Evolutionary conservation across 495 filamentous ascomycete species (phyloP).

Genomic region (Hyaloscypha hepaticicola): DNA sequence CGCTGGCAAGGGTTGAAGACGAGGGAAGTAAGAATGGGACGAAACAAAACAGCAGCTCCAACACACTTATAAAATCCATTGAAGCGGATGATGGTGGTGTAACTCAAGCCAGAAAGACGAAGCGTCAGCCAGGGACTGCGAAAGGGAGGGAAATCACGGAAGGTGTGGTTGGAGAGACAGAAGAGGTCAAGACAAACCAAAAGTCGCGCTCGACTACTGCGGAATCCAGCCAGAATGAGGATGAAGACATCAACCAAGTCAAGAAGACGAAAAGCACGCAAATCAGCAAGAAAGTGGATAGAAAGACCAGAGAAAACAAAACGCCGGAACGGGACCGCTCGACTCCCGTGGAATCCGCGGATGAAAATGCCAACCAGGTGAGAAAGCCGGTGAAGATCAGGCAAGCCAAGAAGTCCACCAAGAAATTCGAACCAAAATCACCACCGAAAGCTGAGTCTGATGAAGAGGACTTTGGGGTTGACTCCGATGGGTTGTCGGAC

Average conservation of each 20-base stretch:
- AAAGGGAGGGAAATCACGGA: background rate
- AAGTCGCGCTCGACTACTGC: too few species aligned
- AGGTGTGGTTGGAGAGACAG: too few species aligned
- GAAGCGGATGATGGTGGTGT: background rate
- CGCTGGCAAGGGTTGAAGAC: background rate
- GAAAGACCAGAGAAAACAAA: background rate
- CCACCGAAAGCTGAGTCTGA: background rate
- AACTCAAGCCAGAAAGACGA: too few species aligned
- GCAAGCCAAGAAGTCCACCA: background rate
- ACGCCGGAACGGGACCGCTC: background rate
- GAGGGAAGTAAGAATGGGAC: background rate
- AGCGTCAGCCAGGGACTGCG: background rate
- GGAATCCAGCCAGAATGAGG: too few species aligned
- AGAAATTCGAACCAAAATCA: background rate
- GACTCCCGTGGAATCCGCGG: background rate
- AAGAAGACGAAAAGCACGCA: background rate
- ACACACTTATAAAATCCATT: background rate
- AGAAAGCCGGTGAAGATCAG: background rate
- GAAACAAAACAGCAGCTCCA: too few species aligned
- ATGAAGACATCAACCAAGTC: too few species aligned
- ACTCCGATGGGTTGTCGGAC: slow-evolving; percentile 33
- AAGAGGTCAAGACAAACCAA: too few species aligned
- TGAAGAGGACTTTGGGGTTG: background rate
- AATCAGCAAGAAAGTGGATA: background rate
- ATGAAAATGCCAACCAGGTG: background rate